These are phyloP conservation scores for Barbatosphaeria neglecta DNA, from an alignment of 495 filamentous ascomycete species.

Conservation along the genomic window DNA sequence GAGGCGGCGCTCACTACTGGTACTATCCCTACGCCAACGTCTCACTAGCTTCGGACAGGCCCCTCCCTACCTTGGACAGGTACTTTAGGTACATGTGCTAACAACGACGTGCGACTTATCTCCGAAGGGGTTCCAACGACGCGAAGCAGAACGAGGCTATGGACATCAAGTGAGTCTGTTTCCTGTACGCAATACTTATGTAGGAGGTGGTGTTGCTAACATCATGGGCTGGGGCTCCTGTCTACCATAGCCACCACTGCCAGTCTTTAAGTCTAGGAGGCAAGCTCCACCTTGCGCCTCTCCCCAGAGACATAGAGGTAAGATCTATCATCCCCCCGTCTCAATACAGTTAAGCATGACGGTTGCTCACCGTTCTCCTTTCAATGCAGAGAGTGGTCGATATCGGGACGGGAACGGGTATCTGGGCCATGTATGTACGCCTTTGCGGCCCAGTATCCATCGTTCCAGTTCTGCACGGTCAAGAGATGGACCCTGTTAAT, in stretches of 20 bases:
- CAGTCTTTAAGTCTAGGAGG: conserved; percentile 30
- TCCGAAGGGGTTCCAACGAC: conserved; percentile 17
- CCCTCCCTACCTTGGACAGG: too few species aligned
- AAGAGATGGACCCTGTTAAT: not conserved
- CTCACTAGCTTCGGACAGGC: too few species aligned
- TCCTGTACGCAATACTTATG: too few species aligned
- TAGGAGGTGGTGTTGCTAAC: too few species aligned
- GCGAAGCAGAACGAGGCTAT: conserved; percentile 19
- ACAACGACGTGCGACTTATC: too few species aligned
- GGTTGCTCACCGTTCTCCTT: too few species aligned
- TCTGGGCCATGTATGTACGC: conserved; percentile 2
- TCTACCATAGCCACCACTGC: conserved; percentile 9
- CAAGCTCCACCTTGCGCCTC: conserved; percentile 41
- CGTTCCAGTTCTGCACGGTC: too few species aligned
- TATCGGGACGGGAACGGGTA: conserved; percentile 21
- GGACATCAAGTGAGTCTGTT: conserved; percentile 11
- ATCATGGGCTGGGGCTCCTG: too few species aligned
- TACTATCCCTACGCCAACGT: too few species aligned
- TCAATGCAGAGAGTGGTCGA: conserved; percentile 39
- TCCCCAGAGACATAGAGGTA: conserved; percentile 21
- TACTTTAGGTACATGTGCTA: too few species aligned
- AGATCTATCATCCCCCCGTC: not conserved
- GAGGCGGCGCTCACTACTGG: conserved; percentile 8
- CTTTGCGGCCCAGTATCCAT: too few species aligned
- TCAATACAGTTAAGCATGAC: too few species aligned